Base-by-base conservation (phyloP, 345 rosid genomes). In the Eutrema japonicum region DNA sequence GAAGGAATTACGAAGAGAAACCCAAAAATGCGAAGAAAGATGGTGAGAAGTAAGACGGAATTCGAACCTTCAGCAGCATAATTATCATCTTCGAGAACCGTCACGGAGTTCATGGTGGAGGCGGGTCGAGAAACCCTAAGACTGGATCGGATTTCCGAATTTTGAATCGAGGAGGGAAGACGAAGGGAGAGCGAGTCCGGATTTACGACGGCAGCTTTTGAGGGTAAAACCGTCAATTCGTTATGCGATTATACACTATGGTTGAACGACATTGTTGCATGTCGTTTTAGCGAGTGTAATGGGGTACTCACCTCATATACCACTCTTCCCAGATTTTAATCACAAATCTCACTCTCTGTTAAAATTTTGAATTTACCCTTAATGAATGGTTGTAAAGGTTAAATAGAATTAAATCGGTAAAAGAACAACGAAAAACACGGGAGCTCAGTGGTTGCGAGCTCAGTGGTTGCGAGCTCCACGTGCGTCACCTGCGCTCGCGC, bases 61-160 rank as follows among this genome's bases (percentile, higher is more conserved):
- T 48, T 47, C 48, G 48, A 66, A 66, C 58, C 58, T 65, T 33
- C 7, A 11, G 45, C 29, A 48, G 69, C 32, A 22, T 33, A 50
- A 4, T 11, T 64, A 37, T 65, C 70, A 12, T 36, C 58, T 7
- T 65, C 58, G 47, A 65, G 36, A 37, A 50, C 70, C 54, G 47
- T 65, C 22, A 26, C 70, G n/a, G 70, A 65, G 47, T 29, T 37
- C 70, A 65, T 65, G 47, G 70, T 5, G 70, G 59, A 49, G 26
- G 59, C 37, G 45, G 22, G 29, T 2, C 57, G 55, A 65, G 57
- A 13, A 65, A 36, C 70, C 70, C 58, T 64, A 64, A 64, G n/a
- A 7, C 37, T 64, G 68, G 69, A 51, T 65, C 70, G 47, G 26
- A 8, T 12, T 36, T 26, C 56, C 35, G 22, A 49, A n/a, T 49